Conservation (phyloP, 2,329 filamentous ascomycete species). For the Didymella keratinophila region DNA sequence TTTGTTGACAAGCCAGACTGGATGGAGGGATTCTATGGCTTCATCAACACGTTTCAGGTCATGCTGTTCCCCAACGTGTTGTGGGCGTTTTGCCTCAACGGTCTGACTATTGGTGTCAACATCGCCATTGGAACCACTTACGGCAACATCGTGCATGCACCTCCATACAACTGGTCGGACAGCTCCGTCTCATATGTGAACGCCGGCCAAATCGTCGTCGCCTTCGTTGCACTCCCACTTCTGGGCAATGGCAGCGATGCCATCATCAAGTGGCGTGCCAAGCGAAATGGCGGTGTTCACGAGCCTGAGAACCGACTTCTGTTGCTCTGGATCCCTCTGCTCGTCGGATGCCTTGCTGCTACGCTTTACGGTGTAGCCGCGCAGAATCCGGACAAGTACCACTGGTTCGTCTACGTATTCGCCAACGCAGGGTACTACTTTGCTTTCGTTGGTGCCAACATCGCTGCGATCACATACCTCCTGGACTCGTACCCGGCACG, state of each 20-base stretch:
- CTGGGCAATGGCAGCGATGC: constrained; percentile 26
- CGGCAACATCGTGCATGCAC: constrained; percentile 24
- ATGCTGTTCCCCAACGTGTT: constrained; percentile 7
- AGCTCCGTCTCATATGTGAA: neutral
- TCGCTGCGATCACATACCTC: neutral
- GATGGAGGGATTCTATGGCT: neutral
- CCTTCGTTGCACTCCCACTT: neutral
- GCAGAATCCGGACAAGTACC: neutral
- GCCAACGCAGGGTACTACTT: neutral
- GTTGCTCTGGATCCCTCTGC: constrained; percentile 49
- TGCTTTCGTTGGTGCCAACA: neutral
- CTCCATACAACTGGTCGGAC: neutral
- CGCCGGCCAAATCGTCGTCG: neutral
- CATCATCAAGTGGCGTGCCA: constrained; percentile 48
- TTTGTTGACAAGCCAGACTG: neutral
- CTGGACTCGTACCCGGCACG: neutral
- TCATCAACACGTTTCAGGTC: neutral
- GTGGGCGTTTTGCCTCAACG: constrained; percentile 34
- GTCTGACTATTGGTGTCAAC: constrained; percentile 33
- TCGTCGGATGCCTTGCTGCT: constrained; percentile 39
- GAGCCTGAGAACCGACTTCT: constrained; percentile 53
- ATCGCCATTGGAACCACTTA: constrained; percentile 36
- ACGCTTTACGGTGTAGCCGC: constrained; percentile 10
- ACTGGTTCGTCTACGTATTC: neutral
- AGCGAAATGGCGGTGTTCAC: constrained; percentile 46